Percentiles rank a stretch among this genome's conserved stretches.
Conservation (phyloP, 495 filamentous ascomycete genomes). For the Xylaria cubensis region DNA sequence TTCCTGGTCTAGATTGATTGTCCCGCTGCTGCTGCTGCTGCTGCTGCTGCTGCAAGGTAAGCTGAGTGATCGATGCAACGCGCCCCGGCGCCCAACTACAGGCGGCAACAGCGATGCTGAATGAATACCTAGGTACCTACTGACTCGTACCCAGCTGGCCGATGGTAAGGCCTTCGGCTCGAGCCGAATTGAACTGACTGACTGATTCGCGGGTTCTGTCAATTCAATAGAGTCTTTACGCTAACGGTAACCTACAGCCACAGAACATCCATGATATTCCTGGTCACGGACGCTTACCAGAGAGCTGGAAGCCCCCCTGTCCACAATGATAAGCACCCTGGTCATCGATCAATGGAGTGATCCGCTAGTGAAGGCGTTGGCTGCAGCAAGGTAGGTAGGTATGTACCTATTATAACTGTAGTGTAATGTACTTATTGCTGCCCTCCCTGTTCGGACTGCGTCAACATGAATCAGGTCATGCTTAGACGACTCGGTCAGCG, state of each 20-base stretch:
- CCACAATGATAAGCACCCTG: not conserved
- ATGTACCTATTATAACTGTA: not conserved
- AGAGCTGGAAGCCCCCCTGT: conserved; percentile 10
- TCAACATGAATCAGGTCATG: conserved; percentile 2
- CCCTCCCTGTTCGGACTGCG: conserved; percentile 13
- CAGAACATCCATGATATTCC: not conserved
- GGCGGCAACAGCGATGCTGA: conserved; percentile 3
- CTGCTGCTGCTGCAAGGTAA: conserved; percentile 20
- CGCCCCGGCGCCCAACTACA: not conserved
- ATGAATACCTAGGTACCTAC: not conserved
- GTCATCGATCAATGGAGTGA: not conserved
- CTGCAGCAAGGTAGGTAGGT: not conserved
- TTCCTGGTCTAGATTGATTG: not conserved
- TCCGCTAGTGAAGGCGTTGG: not conserved
- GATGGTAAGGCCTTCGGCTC: conserved; percentile 1
- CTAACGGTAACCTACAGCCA: not conserved
- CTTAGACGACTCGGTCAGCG: conserved; percentile 14
- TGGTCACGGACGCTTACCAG: not conserved
- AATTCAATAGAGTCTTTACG: too few species aligned
- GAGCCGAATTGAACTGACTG: not conserved
- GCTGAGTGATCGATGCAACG: conserved; percentile 22
- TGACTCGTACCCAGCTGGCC: not conserved
- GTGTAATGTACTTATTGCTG: not conserved
- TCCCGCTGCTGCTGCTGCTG: too few species aligned
- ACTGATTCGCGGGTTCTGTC: not conserved